These are phyloP conservation scores for Rhizophora mangle DNA, from an alignment of 345 rosid species.

Conservation along the genomic window DNA sequence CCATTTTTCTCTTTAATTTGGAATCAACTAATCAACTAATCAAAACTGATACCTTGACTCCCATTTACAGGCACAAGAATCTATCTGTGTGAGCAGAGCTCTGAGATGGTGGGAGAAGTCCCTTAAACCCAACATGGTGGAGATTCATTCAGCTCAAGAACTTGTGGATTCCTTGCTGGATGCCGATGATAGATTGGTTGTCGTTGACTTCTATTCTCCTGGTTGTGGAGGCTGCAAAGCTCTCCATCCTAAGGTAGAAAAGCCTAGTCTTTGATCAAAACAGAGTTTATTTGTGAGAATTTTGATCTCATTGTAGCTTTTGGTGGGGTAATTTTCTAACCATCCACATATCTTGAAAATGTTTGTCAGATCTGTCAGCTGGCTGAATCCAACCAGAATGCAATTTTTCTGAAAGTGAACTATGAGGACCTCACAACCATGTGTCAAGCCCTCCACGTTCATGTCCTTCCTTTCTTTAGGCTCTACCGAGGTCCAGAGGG, in stretches of 20 bases:
- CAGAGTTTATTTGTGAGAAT: neutral
- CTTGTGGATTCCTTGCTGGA: constrained; percentile 49
- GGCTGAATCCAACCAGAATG: constrained; percentile 62
- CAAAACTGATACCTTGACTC: neutral
- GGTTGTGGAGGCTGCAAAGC: constrained; percentile 84
- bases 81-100: constrained; percentile 44
- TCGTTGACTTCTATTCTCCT: constrained; percentile 74
- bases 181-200: constrained; percentile 59
- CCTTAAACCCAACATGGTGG: constrained; percentile 54
- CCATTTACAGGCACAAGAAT: constrained; percentile 40
- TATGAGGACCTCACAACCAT: constrained; percentile 57
- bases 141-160: constrained; percentile 60
- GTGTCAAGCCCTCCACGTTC: constrained; percentile 64
- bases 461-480: constrained; percentile 75
- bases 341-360: neutral
- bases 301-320: neutral
- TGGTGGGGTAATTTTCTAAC: neutral
- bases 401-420: constrained; percentile 66
- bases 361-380: constrained; percentile 63
- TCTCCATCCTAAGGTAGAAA: constrained; percentile 73
- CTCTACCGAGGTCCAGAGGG: constrained; percentile 76
- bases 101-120: constrained; percentile 83
- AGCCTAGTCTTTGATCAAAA: neutral
- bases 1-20: neutral
- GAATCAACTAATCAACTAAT: neutral